These are phyloP conservation scores for Albifimbria verrucaria DNA, from an alignment of 2,329 filamentous ascomycete genomes.

Conservation along the genomic window DNA sequence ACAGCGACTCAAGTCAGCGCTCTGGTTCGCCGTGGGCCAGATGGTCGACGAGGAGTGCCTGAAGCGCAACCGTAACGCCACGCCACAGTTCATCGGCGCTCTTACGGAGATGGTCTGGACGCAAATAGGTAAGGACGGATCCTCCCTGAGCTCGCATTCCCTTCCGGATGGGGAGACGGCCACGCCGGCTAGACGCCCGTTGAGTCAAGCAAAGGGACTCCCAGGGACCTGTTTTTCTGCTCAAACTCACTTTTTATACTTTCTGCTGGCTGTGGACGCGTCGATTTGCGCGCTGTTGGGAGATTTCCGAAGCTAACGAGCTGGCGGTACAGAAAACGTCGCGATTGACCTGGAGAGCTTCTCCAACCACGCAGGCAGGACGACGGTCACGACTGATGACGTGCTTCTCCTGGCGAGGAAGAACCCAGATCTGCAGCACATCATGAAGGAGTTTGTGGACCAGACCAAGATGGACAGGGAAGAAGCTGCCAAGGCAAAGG, in stretches of 20 bases:
- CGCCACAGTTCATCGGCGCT: slow-evolving; percentile 84
- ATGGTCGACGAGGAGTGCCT: slow-evolving; percentile 81
- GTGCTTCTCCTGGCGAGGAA: slow-evolving; percentile 82
- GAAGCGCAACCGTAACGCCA: slow-evolving; percentile 68
- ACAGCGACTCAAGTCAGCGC: slow-evolving; percentile 76
- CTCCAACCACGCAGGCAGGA: slow-evolving; percentile 73
- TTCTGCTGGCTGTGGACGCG: background rate
- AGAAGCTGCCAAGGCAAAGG: slow-evolving; percentile 18
- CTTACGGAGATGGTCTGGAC: slow-evolving; percentile 84
- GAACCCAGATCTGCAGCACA: slow-evolving; percentile 77
- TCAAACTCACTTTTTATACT: slow-evolving; percentile 1
- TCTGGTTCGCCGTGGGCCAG: slow-evolving; percentile 81
- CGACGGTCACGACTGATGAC: slow-evolving; percentile 78
- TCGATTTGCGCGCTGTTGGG: background rate
- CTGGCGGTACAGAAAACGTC: slow-evolving; percentile 51
- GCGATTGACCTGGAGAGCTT: slow-evolving; percentile 55
- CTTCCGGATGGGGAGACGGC: too few relatives aligned
- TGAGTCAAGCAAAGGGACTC: too few relatives aligned
- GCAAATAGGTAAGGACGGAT: slow-evolving; percentile 66
- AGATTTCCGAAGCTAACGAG: too few relatives aligned
- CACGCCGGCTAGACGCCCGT: too few relatives aligned
- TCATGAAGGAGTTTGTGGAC: slow-evolving; percentile 70
- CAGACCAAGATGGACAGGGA: slow-evolving; percentile 44
- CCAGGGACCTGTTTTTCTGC: too few relatives aligned
- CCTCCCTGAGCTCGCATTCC: too few relatives aligned